Evolutionary conservation across 495 filamentous ascomycete genomes (phyloP).

Genomic region (Aeminium ludgeri): DNA sequence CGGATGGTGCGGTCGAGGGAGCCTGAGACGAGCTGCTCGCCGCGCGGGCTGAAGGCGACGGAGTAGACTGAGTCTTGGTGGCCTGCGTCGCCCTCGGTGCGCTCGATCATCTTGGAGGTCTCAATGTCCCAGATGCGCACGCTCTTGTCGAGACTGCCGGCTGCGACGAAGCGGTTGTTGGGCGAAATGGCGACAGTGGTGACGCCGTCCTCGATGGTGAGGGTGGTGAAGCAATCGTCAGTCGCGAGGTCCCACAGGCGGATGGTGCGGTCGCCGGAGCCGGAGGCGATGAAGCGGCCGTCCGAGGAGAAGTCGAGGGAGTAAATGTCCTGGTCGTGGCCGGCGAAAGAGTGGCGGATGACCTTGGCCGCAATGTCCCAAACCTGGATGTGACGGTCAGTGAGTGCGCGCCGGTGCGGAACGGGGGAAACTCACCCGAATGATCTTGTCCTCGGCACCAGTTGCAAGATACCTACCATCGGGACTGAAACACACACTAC

Average conservation of each 20-base stretch:
- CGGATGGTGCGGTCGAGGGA: constrained; percentile 30
- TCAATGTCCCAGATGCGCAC: constrained; percentile 28
- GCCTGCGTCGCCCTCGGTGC: constrained; percentile 27
- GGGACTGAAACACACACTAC: constrained; percentile 30
- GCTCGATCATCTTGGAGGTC: constrained; percentile 21
- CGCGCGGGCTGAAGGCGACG: constrained; percentile 26
- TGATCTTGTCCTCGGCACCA: constrained; percentile 30
- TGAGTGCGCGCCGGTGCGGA: neutral
- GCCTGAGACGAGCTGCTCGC: constrained; percentile 24
- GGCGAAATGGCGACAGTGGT: constrained; percentile 30
- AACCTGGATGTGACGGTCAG: constrained; percentile 17
- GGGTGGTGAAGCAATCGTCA: constrained; percentile 19
- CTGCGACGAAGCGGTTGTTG: constrained; percentile 27
- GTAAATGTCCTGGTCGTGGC: constrained; percentile 32
- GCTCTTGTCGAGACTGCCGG: constrained; percentile 29
- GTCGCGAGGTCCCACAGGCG: constrained; percentile 27
- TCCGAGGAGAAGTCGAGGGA: constrained; percentile 27
- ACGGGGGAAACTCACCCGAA: constrained; percentile 20
- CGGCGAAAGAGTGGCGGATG: constrained; percentile 25
- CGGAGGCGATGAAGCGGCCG: constrained; percentile 28
- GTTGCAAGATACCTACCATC: constrained; percentile 28
- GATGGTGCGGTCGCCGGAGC: constrained; percentile 27
- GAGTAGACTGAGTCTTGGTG: constrained; percentile 29
- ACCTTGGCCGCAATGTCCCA: constrained; percentile 25
- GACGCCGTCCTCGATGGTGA: constrained; percentile 28